phyloP scores from a whole-genome alignment of 495 filamentous ascomycete genomes.

The Podospora comata region DNA sequence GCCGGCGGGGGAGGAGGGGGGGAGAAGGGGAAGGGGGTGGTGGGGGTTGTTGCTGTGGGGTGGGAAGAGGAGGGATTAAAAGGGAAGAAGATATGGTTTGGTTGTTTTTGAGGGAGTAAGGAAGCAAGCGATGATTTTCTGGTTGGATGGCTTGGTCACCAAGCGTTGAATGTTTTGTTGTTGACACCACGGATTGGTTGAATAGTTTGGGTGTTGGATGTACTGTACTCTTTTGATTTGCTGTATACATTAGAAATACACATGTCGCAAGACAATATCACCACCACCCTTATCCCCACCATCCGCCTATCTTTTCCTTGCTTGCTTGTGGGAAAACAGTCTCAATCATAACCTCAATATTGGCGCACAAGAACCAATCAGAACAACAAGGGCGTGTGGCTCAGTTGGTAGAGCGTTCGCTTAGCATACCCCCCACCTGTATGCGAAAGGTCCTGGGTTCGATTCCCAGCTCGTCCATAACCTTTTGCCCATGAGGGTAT shows the following conservation, averaged over 20 bases:
- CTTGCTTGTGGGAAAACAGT: background rate
- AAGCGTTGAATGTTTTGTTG: too few species aligned
- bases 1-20: background rate
- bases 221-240: too few species aligned
- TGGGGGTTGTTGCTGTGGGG: background rate
- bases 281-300: too few species aligned
- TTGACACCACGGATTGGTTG: too few species aligned
- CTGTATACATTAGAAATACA: too few species aligned
- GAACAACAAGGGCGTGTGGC: conserved; percentile 19
- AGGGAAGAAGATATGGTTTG: too few species aligned
- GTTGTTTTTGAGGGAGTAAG: too few species aligned
- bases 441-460: conserved; percentile 27
- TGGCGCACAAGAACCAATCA: background rate
- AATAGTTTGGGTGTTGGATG: too few species aligned
- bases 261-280: too few species aligned
- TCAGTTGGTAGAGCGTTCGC: conserved; percentile 28
- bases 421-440: conserved; percentile 19
- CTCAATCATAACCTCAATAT: background rate
- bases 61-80: background rate
- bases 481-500: background rate
- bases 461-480: conserved; percentile 25
- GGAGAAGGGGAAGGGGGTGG: background rate
- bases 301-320: too few species aligned
- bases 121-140: too few species aligned
- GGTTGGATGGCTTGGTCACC: too few species aligned